These are phyloP conservation scores for Backusella circina DNA, from an alignment of 192 early-diverging fungal genomes.

Conservation along the genomic window DNA sequence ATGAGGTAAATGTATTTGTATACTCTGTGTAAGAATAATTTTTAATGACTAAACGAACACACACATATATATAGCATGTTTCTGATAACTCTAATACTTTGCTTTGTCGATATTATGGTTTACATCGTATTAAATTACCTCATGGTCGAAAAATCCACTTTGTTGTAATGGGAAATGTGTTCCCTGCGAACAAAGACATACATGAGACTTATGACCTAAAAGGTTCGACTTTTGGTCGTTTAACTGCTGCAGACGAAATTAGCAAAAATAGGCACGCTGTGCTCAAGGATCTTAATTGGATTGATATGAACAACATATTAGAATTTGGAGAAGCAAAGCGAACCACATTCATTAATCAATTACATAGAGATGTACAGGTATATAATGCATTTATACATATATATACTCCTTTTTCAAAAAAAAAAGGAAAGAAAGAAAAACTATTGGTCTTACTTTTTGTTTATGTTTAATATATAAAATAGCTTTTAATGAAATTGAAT, in stretches of 20 bases:
- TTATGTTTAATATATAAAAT: background rate
- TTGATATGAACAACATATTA: conserved; percentile 67
- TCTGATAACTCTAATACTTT: conserved; percentile 87
- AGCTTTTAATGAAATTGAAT: conserved; percentile 67
- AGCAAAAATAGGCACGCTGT: conserved; percentile 82
- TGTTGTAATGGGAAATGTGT: conserved; percentile 99
- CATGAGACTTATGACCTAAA: conserved; percentile 97
- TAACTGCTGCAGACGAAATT: conserved; percentile 72
- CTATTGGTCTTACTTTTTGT: background rate
- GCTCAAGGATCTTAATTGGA: conserved; percentile 97
- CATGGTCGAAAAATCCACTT: conserved; percentile 95
- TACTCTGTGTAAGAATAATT: background rate
- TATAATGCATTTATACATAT: background rate
- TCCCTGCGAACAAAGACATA: conserved; percentile 95
- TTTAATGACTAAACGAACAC: background rate
- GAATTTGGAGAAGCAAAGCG: conserved; percentile 82
- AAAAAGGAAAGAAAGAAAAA: background rate
- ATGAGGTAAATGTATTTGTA: conserved; percentile 51
- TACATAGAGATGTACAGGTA: conserved; percentile 83
- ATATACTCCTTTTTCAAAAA: background rate
- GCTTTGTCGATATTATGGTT: conserved; percentile 90
- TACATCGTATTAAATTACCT: conserved; percentile 95
- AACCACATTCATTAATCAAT: conserved; percentile 76
- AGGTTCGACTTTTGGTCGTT: conserved; percentile 86
- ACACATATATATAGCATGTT: conserved; percentile 63